Percentiles rank a stretch among this genome's conserved stretches.
These are phyloP conservation scores for Monosiga brevicollis DNA, from an alignment of 78 protist genomes.

Conservation along the genomic window DNA sequence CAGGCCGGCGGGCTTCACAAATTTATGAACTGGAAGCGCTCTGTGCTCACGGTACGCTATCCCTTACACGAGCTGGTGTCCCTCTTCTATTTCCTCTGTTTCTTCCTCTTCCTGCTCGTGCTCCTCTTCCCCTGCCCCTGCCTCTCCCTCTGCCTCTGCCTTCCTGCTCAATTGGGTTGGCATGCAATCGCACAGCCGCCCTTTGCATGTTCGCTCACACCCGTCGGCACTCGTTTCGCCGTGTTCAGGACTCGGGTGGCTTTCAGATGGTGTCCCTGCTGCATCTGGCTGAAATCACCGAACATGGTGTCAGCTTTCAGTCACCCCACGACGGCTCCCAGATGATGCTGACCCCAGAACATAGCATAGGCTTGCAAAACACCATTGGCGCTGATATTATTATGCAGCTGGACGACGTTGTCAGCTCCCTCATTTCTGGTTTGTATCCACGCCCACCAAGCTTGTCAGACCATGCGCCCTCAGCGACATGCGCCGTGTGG, in stretches of 20 bases:
- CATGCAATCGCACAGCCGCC: too few relatives aligned
- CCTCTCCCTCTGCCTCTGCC: too few relatives aligned
- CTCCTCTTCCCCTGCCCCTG: too few relatives aligned
- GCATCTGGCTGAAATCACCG: slow-evolving; percentile 75
- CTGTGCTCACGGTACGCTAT: slow-evolving; percentile 67
- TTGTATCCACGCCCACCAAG: too few relatives aligned
- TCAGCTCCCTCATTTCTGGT: slow-evolving; percentile 12
- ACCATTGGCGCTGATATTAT: slow-evolving; percentile 91
- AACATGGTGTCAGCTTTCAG: slow-evolving; percentile 73
- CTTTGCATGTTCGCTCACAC: too few relatives aligned
- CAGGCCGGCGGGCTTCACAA: slow-evolving; percentile 82
- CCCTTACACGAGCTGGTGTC: too few relatives aligned
- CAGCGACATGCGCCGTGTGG: too few relatives aligned
- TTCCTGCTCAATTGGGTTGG: too few relatives aligned
- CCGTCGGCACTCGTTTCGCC: too few relatives aligned
- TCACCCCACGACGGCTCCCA: slow-evolving; percentile 84
- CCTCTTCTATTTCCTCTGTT: neutral
- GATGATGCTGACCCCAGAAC: slow-evolving; percentile 90
- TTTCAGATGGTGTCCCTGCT: slow-evolving; percentile 91
- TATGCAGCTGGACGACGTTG: slow-evolving; percentile 88
- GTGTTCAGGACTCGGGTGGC: slow-evolving; percentile 57
- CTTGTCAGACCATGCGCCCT: too few relatives aligned
- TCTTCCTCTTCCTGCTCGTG: too few relatives aligned
- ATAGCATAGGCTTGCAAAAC: slow-evolving; percentile 78
- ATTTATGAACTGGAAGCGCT: slow-evolving; percentile 69